Evolutionary conservation across 108 stramenopile genomes (phyloP).

Genomic region (Cyclotella sp.): DNA sequence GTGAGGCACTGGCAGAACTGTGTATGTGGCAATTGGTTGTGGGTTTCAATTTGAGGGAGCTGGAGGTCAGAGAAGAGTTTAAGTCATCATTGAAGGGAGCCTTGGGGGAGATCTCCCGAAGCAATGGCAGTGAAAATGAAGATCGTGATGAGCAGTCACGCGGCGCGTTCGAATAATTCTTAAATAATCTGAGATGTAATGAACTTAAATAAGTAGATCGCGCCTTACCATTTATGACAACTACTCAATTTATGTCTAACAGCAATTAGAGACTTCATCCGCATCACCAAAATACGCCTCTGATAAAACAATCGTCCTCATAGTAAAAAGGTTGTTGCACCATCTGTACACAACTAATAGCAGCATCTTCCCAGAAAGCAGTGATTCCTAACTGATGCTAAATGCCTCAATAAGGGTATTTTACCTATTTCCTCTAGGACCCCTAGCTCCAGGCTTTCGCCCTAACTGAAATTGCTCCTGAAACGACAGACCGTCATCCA

Average conservation of each 20-base stretch:
- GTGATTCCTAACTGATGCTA: background rate
- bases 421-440: constrained; percentile 55
- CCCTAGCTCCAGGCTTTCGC: constrained; percentile 80
- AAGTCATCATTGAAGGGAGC: constrained; percentile 62
- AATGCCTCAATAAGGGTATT: background rate
- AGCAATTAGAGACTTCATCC: no score
- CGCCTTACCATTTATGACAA: no score
- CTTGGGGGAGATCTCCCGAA: background rate
- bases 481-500: constrained; percentile 86
- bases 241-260: no score
- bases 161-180: constrained; percentile 21
- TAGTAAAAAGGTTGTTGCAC: background rate
- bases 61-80: constrained; percentile 89
- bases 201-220: background rate
- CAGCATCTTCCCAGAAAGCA: background rate
- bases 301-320: no score
- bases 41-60: constrained; percentile 92
- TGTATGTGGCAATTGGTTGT: constrained; percentile 98
- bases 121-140: background rate
- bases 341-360: background rate
- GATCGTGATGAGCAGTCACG: constrained; percentile 17
- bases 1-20: constrained; percentile 93
- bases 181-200: background rate
- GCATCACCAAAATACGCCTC: no score
- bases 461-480: constrained; percentile 92